Evolutionary conservation across 176 grass and related monocot species (phyloP), one percentile per base, ranked within the genome.

Genomic region (Triticum dicoccoides): DNA sequence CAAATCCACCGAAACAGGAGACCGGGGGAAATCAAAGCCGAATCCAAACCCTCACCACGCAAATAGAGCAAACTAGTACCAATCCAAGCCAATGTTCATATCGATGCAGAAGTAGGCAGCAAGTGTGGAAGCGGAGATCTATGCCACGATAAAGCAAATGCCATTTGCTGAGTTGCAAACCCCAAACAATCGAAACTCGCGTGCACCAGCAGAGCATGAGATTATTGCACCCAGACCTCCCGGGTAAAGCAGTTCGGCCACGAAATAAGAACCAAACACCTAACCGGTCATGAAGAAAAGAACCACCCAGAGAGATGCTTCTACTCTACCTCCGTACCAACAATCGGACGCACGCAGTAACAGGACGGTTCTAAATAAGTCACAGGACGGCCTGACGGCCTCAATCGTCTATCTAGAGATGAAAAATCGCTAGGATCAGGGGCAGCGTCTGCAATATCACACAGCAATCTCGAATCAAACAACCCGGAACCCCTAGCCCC

Each of bases 251-350:
- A 47, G 59, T 56, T 87, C 15, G 32, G 67, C 69, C 86, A 52
- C 61, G 32, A 88, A 45, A 88, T 11, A 82, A 56, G 10, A 35
- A 69, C n/a, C 62, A 77, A 78, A 69, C 3, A 69, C 27, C 17
- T 24, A 58, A 64, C 27, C 49, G 49, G 47, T 18, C 33, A 72
- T 27, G 67, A 27, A 39, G 23, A 45, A 52, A 21, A 18, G 15
- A 76, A 23, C 24, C 72, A 39, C 61, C 18, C 6, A 11, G 58
- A 20, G 35, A 54, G 35, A 51, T 11, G 27, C 17, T 38, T 63
- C 82, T 44, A n/a, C 49, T 63, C 82, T 44, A n/a, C 49, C 61
- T 27, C 58, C n/a, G 24, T 35, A n/a, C 44, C 65, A 44, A 69
- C 24, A 73, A 17, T 74, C 38, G 8, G 5, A 20, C 9, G 13